Evolutionary conservation across 1,139 yeast genomes (phyloP).

Genomic region (Debaryomyces fabryi): DNA sequence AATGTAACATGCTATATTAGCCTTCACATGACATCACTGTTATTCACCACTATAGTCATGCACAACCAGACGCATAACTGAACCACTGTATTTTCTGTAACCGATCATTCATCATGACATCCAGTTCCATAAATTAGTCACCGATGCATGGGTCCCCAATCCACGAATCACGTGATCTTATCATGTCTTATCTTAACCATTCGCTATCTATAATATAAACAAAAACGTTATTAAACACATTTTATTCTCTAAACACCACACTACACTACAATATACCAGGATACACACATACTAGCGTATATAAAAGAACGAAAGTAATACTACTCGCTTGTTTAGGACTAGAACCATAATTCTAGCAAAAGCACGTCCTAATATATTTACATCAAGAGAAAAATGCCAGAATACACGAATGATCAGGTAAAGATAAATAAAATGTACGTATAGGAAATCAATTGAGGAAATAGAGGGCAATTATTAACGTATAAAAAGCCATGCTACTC

Average conservation of each 20-base stretch:
- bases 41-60: background rate
- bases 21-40: background rate
- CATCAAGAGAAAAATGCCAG: slow-evolving; percentile 5
- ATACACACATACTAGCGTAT: background rate
- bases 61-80: background rate
- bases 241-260: background rate
- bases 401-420: slow-evolving; percentile 19
- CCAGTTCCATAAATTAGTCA: background rate
- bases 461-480: slow-evolving; percentile 4
- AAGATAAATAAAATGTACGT: slow-evolving; percentile 24
- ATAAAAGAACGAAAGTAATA: background rate
- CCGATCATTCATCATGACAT: background rate
- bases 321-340: background rate
- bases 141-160: background rate
- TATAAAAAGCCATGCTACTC: slow-evolving; percentile 20
- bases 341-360: background rate
- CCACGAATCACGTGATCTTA: background rate
- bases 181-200: slow-evolving; percentile 1
- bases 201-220: slow-evolving; percentile 3
- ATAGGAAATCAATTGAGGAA: background rate
- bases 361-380: background rate
- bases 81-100: background rate
- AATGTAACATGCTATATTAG: background rate
- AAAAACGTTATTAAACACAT: background rate
- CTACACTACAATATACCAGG: background rate